Evolutionary conservation across 176 grass and related monocot species (phyloP), one percentile per base, ranked within the genome.

Genomic region (Pharus latifolius): DNA sequence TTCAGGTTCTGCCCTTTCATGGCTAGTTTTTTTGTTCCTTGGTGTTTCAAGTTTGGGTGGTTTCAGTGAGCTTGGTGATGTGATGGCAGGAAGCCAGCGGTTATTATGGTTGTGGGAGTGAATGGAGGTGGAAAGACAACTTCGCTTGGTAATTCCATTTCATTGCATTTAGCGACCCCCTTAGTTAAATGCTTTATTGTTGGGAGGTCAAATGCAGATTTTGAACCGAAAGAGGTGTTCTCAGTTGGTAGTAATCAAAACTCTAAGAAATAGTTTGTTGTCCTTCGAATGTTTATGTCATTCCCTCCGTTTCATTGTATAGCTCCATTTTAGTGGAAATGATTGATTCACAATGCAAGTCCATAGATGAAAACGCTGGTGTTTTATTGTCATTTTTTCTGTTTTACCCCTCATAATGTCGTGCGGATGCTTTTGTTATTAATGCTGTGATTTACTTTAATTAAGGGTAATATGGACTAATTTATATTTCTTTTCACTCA

Each of bases 71-170:
- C n/a, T 66, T 67, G 16, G 1, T 66, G 4, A 5, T 38, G 17
- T 75, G 14, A 48, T 80, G 22, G 30, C 81, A 93, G 95, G 76
- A 99, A 99, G 20, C 90, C 87, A 30, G 90, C 83, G 0, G 87
- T 94, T 2, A 78, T 99, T 76, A 88, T 99, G 90, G 81, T 99
- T 45, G 87, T 98, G 37, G 95, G 95, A 56, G 95, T 98, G 50
- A 98, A 98, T 76, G 95, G 95, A 12, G 90, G 95, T 75, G 95
- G 95, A 66, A 94, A 98, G 43, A 98, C 95, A 43, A 98, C 90
- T 0, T 94, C 90, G 1, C 59, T 98, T 69, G 95, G 90, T 98
- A 93, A 45, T 76, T 44, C 74, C 45, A 30, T 71, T 26, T 28
- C 16, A 56, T 38, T 35, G n/a, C 41, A 42, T 76, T 66, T 13